phyloP scores from a whole-genome alignment of 345 rosid genomes.

The Pugionium dolabratum region DNA sequence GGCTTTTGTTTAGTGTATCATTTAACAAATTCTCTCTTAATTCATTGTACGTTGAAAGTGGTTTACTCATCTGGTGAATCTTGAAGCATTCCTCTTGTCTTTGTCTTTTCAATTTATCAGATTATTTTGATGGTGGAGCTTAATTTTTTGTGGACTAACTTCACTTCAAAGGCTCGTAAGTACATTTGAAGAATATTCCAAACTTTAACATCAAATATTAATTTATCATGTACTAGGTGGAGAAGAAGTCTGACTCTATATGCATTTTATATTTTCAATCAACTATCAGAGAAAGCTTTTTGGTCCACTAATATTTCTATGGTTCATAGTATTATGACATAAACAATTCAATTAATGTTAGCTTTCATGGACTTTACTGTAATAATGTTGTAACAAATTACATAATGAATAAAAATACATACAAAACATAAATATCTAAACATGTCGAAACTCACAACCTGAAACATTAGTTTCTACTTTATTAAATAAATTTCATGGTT shows the following conservation, averaged over 20 bases:
- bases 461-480: neutral
- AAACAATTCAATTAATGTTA: conserved; percentile 11
- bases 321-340: conserved; percentile 23
- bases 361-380: conserved; percentile 26
- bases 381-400: neutral
- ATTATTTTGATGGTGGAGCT: conserved; percentile 33
- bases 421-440: neutral
- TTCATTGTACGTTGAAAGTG: conserved; percentile 38
- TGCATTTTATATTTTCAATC: conserved; percentile 5
- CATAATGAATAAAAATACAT: neutral
- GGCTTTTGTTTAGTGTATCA: conserved; percentile 25
- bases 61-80: conserved; percentile 30
- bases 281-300: conserved; percentile 12
- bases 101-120: conserved; percentile 14
- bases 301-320: conserved; percentile 29
- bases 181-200: conserved; percentile 37
- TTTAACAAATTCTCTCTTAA: conserved; percentile 20
- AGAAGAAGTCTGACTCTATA: conserved; percentile 7
- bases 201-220: conserved; percentile 28
- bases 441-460: neutral
- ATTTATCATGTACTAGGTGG: conserved; percentile 25
- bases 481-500: neutral
- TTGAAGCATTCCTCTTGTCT: conserved; percentile 19
- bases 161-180: conserved; percentile 25
- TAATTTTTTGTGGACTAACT: conserved; percentile 20